These are phyloP conservation scores for Postia placenta DNA, from an alignment of 768 basidiomycete genomes.

Conservation along the genomic window DNA sequence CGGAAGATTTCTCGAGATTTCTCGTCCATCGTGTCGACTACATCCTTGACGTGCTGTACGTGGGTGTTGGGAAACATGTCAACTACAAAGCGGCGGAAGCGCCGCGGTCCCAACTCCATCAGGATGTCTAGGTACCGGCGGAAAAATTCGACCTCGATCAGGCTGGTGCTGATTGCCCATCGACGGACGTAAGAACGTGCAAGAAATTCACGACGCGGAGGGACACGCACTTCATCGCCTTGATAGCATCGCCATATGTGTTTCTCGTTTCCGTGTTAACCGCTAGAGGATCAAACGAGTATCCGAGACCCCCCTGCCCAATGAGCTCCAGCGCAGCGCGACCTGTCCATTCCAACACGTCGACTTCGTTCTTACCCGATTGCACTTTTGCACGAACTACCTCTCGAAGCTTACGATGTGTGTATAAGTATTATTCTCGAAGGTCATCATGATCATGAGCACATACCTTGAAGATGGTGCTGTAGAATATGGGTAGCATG, in stretches of 20 bases:
- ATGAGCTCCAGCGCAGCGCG: conserved; percentile 20
- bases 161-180: background rate
- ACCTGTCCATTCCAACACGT: conserved; percentile 15
- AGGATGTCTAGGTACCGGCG: conserved; percentile 42
- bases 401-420: conserved; percentile 4
- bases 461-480: conserved; percentile 4
- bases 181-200: background rate
- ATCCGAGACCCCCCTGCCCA: conserved; percentile 20
- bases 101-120: conserved; percentile 33
- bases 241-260: conserved; percentile 17
- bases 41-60: conserved; percentile 36
- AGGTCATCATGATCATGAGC: too few species aligned
- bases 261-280: conserved; percentile 9
- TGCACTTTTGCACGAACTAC: conserved; percentile 2
- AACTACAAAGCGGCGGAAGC: conserved; percentile 37
- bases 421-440: too few species aligned
- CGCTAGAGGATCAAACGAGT: conserved; percentile 19
- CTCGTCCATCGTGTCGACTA: conserved; percentile 43
- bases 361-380: background rate
- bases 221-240: conserved; percentile 16
- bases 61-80: conserved; percentile 33
- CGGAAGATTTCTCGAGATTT: conserved; percentile 35
- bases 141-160: conserved; percentile 30
- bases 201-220: background rate
- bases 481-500: conserved; percentile 15